Base-by-base conservation (phyloP, 176 grass and related monocot genomes). In the Juncus inflexus region DNA sequence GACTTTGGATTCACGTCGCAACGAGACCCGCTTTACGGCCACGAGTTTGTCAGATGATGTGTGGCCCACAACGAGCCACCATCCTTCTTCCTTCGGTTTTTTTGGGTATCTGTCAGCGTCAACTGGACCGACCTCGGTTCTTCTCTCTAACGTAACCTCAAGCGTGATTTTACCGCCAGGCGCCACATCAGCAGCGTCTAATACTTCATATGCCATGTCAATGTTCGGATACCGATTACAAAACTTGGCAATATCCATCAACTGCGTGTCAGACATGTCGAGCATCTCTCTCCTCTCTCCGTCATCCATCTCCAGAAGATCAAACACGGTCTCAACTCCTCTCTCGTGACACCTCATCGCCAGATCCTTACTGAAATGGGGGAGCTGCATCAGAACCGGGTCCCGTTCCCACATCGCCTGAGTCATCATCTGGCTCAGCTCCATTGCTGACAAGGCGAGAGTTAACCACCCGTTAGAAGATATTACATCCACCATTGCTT, bases 401-500 rank as follows among this genome's bases (percentile, higher is more conserved):
- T 96, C 92, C 70, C 87, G 84, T 66, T 91, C 92, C 87, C 92
- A 96, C 92, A 96, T 96, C 12, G 84, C 84, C 66, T 96, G 92
- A 1, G 92, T 91, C 38, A 96, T 87, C 92, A 96, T 96, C 65
- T 96, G 92, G 61, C 87, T 86, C 63, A 89, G 12, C 82, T 96
- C 92, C 92, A 96, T 96, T 4, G 92, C 74, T 45, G 83, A 91
- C 60, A 96, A 76, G 63, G 92, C 92, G 45, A 96, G 84, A 55
- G 69, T 91, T 28, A 96, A 82, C 84, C 87, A 96, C 55, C 92
- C 87, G 49, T 90, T 96, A 70, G 87, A 91, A 3, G 92, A 91
- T 59, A 96, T 91, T 50, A 91, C 92, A 83, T 96, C 92, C 74
- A 96, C 92, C 92, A 96, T 96, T 35, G 92, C 92, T 70, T 91